Base-by-base conservation (phyloP, 495 filamentous ascomycete genomes). In the Astrothelium macrocarpum region DNA sequence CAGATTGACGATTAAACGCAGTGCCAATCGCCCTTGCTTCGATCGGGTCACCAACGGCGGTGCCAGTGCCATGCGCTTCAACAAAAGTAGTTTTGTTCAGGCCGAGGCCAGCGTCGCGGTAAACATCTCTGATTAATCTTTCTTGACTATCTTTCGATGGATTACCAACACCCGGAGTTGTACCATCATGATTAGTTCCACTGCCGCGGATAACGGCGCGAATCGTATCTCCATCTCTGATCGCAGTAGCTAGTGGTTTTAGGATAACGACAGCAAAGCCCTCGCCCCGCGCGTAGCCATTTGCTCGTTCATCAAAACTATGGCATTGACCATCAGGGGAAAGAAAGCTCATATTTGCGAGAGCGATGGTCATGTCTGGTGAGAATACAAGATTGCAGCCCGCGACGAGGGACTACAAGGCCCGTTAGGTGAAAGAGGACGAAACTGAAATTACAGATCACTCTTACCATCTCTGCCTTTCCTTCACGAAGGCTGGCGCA, bases 231-330 rank as follows among this genome's bases (percentile, higher is more conserved):
- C 60, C 34, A 5, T 4, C 60, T 49, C 4, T 14, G 14, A 62
- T 11, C 5, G 60, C 60, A 42, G 58, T 16, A 10, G 7, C 31
- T 4, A 53, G 18, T 16, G 26, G 12, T 42, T 53, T 32, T 31
- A 81, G 62, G 20, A 80, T 65, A 2, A 79, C 2, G 0, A 69
- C 65, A 11, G 53, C 66, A 0, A 76, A 59, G 9, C 71, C 78
- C 26, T 81, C 78, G 1, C 68, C 78, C 5, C 72, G 71, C 1
- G 60, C 67, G 53, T 79, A 81, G 0, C 78, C 78, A 29, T 26
- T 32, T 14, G n/a, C 64, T 20, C 42, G 2, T 11, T 23, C 20
- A 34, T 64, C 62, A 36, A 64, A 64, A 16, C 26, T 29, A 23
- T 23, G 45, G 53, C 62, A 61, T 26, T 23, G 20, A 1, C 62